Percentiles rank a stretch among this genome's conserved stretches.
Conservation (phyloP, 2,329 filamentous ascomycete genomes). For the Pezicula carpinea region DNA sequence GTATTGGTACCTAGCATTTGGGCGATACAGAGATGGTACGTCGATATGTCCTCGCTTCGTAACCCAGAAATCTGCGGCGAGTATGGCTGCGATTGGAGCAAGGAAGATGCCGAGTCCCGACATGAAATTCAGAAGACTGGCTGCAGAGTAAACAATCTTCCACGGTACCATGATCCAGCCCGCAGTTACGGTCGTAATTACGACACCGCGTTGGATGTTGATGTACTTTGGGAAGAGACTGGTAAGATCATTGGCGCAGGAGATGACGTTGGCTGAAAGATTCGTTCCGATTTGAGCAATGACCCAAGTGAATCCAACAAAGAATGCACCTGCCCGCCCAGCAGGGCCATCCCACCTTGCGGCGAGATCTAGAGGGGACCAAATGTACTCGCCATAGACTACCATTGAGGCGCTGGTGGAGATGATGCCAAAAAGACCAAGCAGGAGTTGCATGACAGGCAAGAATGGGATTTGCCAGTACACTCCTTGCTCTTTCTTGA, state of each 20-base stretch:
- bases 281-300: conserved; percentile 33
- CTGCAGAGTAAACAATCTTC: conserved; percentile 37
- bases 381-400: conserved; percentile 27
- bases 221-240: conserved; percentile 45
- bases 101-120: conserved; percentile 32
- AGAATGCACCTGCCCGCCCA: conserved; percentile 28
- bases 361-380: conserved; percentile 25
- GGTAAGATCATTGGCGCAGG: conserved; percentile 34
- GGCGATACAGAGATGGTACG: conserved; percentile 30
- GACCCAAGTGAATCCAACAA: conserved; percentile 26
- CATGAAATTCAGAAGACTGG: conserved; percentile 29
- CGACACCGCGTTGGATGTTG: conserved; percentile 42
- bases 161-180: conserved; percentile 41
- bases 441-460: conserved; percentile 21
- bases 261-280: conserved; percentile 35
- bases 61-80: conserved; percentile 31
- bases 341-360: conserved; percentile 20
- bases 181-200: conserved; percentile 36
- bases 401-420: conserved; percentile 26
- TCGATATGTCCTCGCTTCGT: conserved; percentile 29
- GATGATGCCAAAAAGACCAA: conserved; percentile 27
- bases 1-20: conserved; percentile 20
- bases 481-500: conserved; percentile 18
- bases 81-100: conserved; percentile 33
- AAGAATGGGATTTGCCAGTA: conserved; percentile 25